phyloP scores from a whole-genome alignment of 2,329 filamentous ascomycete species.

The Leptographium galeiforme region DNA sequence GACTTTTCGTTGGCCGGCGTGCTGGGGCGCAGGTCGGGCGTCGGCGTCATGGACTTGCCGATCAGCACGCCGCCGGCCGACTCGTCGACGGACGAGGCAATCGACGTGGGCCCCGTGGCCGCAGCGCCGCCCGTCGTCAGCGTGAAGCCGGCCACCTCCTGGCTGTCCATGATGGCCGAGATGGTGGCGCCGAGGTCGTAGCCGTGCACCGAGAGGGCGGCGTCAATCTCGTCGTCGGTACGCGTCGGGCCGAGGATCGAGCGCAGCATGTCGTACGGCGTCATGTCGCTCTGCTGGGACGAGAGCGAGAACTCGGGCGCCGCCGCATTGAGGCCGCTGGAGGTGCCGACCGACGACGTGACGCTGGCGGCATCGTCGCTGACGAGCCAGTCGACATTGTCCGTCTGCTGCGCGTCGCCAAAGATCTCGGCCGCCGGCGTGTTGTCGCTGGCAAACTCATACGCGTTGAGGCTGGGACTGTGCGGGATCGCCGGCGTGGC shows the following conservation, averaged over 20 bases:
- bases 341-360: conserved; percentile 54
- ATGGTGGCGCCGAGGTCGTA: conserved; percentile 93
- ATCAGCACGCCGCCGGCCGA: conserved; percentile 54
- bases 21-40: conserved; percentile 56
- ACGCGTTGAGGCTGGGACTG: conserved; percentile 85
- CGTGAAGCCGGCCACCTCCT: conserved; percentile 19
- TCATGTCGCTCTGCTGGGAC: conserved; percentile 74
- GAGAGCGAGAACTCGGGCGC: conserved; percentile 61
- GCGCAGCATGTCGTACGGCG: conserved; percentile 91
- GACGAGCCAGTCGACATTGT: conserved; percentile 95
- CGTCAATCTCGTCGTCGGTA: conserved; percentile 87
- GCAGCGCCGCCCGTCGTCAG: conserved; percentile 18
- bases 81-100: conserved; percentile 28
- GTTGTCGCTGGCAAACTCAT: conserved; percentile 78
- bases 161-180: conserved; percentile 70
- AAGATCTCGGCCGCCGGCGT: conserved; percentile 71
- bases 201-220: conserved; percentile 74
- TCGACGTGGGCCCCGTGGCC: conserved; percentile 4
- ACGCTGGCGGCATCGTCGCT: conserved; percentile 75
- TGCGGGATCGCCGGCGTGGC: conserved; percentile 85
- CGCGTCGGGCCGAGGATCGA: conserved; percentile 83
- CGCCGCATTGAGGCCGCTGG: conserved; percentile 62
- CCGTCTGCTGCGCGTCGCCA: conserved; percentile 75
- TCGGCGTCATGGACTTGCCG: conserved; percentile 77
- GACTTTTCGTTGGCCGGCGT: conserved; percentile 71